phyloP scores from a whole-genome alignment of 148 eudicot genomes.

The Chenopodium quinoa region DNA sequence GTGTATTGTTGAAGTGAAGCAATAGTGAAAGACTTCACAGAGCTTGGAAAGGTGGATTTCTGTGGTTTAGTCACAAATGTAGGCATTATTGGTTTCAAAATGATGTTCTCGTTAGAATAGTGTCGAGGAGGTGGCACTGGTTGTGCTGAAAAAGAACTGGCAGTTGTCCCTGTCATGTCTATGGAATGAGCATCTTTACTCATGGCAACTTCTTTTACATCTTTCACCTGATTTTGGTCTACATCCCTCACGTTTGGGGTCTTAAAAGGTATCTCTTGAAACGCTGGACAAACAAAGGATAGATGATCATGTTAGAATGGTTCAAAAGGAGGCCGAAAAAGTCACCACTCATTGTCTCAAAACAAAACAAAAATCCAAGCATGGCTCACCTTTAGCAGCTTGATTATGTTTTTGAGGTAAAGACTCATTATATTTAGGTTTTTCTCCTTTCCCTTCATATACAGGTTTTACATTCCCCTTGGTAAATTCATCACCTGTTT shows the following conservation, averaged over 20 bases:
- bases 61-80: conserved; percentile 25
- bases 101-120: conserved; percentile 43
- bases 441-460: conserved; percentile 25
- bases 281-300: conserved; percentile 29
- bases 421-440: conserved; percentile 30
- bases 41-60: conserved; percentile 36
- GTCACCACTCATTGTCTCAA: neutral
- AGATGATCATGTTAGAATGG: neutral
- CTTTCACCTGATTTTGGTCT: conserved; percentile 28
- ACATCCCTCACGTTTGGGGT: conserved; percentile 29
- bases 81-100: conserved; percentile 42
- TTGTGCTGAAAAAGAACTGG: conserved; percentile 30
- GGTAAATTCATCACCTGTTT: conserved; percentile 27
- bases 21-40: conserved; percentile 59
- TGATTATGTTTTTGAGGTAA: conserved; percentile 44
- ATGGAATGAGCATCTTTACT: conserved; percentile 52
- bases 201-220: conserved; percentile 27
- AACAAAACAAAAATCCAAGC: neutral
- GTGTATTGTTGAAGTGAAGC: conserved; percentile 87
- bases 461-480: conserved; percentile 34
- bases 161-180: conserved; percentile 46
- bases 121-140: conserved; percentile 56
- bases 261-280: conserved; percentile 34
- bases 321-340: neutral
- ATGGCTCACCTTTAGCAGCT: conserved; percentile 41